Conservation (phyloP, 768 basidiomycete genomes). For the Nevesoporus exiguus region DNA sequence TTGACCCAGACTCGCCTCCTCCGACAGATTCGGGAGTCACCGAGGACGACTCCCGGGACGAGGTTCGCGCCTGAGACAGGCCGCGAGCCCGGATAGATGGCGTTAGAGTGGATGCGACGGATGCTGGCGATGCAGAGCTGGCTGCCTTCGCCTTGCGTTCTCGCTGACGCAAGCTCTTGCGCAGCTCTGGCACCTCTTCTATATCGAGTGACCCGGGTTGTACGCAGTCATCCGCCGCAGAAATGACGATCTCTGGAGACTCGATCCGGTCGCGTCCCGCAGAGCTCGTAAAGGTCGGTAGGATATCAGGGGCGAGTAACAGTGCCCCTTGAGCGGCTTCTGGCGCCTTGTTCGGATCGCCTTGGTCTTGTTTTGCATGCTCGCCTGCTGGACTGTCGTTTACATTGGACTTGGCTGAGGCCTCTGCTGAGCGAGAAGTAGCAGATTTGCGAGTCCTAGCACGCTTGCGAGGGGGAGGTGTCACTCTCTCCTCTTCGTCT, state of each 20-base stretch:
- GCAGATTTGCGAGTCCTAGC: conserved; percentile 26
- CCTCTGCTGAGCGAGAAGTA: conserved; percentile 6
- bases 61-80: conserved; percentile 20
- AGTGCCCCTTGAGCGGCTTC: conserved; percentile 8
- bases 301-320: conserved; percentile 18
- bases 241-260: conserved; percentile 11
- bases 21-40: conserved; percentile 27
- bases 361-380: conserved; percentile 4
- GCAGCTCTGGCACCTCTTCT: conserved; percentile 22
- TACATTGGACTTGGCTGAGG: conserved; percentile 3
- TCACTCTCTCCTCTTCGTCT: conserved; percentile 29
- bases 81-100: conserved; percentile 22
- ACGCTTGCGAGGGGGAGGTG: conserved; percentile 32
- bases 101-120: conserved; percentile 30
- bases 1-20: conserved; percentile 29
- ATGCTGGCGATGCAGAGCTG: conserved; percentile 22
- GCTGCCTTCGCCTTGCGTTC: conserved; percentile 24
- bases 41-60: conserved; percentile 23
- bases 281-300: conserved; percentile 5
- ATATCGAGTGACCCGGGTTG: conserved; percentile 13
- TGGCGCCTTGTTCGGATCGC: not conserved
- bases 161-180: conserved; percentile 31
- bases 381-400: conserved; percentile 7
- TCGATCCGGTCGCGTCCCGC: conserved; percentile 25
- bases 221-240: conserved; percentile 9